Conservation (phyloP, 2,329 filamentous ascomycete genomes). For the Epichloe hybrida region DNA sequence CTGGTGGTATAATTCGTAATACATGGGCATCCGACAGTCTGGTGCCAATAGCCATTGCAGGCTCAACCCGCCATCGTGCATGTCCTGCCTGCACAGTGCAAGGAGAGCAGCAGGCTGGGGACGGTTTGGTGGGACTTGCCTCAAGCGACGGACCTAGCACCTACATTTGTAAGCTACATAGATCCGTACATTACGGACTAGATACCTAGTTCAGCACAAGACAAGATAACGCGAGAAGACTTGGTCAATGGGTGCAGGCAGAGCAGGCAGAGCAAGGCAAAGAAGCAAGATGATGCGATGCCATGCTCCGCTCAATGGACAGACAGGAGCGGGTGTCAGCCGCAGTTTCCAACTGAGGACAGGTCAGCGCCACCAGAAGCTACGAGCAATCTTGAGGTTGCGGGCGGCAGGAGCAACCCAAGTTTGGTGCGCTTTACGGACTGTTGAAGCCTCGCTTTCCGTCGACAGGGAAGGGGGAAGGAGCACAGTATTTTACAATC, state of each 20-base stretch:
- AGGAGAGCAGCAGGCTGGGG: not conserved
- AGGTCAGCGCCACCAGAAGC: not conserved
- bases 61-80: slow-evolving; percentile 1
- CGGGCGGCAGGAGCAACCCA: not conserved
- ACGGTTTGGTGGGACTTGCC: too few species aligned
- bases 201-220: too few species aligned
- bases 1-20: not conserved
- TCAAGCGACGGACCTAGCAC: too few species aligned
- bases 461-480: not conserved
- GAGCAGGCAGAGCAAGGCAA: too few species aligned
- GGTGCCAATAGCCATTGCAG: slow-evolving; percentile 9
- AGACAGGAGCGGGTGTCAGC: not conserved
- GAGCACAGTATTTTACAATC: not conserved
- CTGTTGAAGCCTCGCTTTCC: too few species aligned
- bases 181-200: too few species aligned
- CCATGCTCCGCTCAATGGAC: too few species aligned
- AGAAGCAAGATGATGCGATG: too few species aligned
- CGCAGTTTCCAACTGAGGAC: not conserved
- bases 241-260: too few species aligned
- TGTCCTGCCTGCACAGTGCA: not conserved
- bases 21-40: slow-evolving; percentile 9
- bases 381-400: too few species aligned
- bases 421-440: not conserved
- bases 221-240: too few species aligned
- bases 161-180: too few species aligned